A percentile compares a stretch with the other conserved stretches of the same genome.
Evolutionary conservation across 75 land plant species (phyloP).

Genomic region (Pinus albicaulis): DNA sequence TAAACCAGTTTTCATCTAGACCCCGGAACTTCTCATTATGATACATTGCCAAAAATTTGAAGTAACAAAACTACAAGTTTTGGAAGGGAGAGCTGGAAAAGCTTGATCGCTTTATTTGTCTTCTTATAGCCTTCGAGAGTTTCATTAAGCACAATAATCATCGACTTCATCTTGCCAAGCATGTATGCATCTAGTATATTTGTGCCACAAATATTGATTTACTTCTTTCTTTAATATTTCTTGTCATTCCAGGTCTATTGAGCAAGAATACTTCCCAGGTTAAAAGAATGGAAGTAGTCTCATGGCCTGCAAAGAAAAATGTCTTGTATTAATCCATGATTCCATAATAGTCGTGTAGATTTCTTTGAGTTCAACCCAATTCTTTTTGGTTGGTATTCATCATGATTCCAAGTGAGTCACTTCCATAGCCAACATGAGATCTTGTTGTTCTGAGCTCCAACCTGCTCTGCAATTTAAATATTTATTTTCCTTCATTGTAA

Average conservation of each 20-base stretch:
- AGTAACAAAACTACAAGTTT: too few species aligned
- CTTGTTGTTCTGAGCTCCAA: constrained; percentile 11
- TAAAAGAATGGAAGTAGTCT: constrained; percentile 41
- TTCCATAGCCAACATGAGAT: constrained; percentile 10
- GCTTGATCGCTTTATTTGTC: too few species aligned
- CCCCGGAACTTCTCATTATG: too few species aligned
- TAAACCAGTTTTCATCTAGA: too few species aligned
- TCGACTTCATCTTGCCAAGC: constrained; percentile 17
- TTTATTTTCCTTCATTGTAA: constrained; percentile 34
- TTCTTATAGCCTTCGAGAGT: too few species aligned
- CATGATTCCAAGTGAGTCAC: constrained; percentile 40
- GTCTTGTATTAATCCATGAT: constrained; percentile 69
- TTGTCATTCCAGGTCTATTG: constrained; percentile 27
- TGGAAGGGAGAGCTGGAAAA: too few species aligned
- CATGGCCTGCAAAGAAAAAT: constrained; percentile 67
- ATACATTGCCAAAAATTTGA: too few species aligned
- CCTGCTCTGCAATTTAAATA: constrained; percentile 25
- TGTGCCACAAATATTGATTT: constrained; percentile 11
- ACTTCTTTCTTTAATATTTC: constrained; percentile 21
- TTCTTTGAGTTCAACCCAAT: constrained; percentile 9
- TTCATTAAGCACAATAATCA: background rate
- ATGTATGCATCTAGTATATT: constrained; percentile 12
- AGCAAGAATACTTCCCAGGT: constrained; percentile 39
- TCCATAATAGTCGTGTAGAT: constrained; percentile 34
- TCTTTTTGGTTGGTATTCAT: constrained; percentile 16